A percentile compares a stretch with the other conserved stretches of the same genome.
These are phyloP conservation scores for Candida methanosorbosa DNA, from an alignment of 805 yeast genomes.

Conservation along the genomic window DNA sequence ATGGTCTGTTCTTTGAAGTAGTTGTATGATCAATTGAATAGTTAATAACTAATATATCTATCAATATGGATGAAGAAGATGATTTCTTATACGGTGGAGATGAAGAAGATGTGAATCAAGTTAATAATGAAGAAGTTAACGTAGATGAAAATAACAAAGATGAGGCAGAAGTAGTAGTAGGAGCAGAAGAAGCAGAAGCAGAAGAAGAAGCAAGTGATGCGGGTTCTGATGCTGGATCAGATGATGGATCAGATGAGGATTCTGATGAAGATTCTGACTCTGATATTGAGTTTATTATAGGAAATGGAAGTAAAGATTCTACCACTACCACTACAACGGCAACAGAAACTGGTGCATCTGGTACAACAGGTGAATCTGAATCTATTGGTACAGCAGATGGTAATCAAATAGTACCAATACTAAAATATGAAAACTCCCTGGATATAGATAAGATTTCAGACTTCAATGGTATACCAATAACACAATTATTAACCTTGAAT, in stretches of 20 bases:
- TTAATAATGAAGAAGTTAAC: constrained; percentile 12
- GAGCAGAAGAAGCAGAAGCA: constrained; percentile 13
- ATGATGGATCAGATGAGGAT: constrained; percentile 35
- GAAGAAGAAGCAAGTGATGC: constrained; percentile 10
- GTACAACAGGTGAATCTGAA: constrained; percentile 24
- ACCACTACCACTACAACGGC: constrained; percentile 17
- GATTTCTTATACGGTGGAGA: constrained; percentile 59
- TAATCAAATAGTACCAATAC: constrained; percentile 20
- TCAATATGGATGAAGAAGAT: constrained; percentile 51
- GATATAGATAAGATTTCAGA: constrained; percentile 69
- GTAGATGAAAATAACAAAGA: constrained; percentile 12
- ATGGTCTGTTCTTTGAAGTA: no score
- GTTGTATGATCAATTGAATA: no score
- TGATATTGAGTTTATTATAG: constrained; percentile 23
- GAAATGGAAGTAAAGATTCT: constrained; percentile 9
- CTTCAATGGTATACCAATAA: constrained; percentile 73
- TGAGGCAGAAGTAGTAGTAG: constrained; percentile 17
- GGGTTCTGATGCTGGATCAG: constrained; percentile 25
- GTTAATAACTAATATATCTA: no score
- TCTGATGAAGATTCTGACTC: constrained; percentile 41
- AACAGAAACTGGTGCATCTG: constrained; percentile 17
- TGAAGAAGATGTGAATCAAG: constrained; percentile 20
- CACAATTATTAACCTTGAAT: constrained; percentile 65
- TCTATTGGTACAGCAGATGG: constrained; percentile 17
- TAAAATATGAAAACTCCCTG: constrained; percentile 38